These are phyloP conservation scores for Phanerochaete sordida DNA, from an alignment of 768 basidiomycete species.

Conservation along the genomic window DNA sequence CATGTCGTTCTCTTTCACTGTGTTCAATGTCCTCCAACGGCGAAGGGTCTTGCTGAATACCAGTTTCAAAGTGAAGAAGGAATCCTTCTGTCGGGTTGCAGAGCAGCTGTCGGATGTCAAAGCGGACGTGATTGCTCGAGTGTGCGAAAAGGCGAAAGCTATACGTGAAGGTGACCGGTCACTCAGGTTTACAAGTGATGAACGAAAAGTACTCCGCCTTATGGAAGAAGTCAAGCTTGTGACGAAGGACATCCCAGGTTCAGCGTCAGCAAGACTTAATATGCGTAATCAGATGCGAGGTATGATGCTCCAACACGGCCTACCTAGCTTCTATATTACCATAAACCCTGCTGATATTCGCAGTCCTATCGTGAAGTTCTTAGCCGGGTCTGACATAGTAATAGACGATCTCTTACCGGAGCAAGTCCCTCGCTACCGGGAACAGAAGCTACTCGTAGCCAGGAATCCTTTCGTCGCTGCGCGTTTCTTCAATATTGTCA, in stretches of 20 bases:
- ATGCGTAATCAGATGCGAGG: slow-evolving; percentile 38
- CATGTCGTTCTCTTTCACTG: slow-evolving; percentile 38
- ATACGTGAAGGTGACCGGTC: too few relatives aligned
- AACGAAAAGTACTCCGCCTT: slow-evolving; percentile 24
- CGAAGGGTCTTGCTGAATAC: slow-evolving; percentile 29
- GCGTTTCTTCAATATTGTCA: slow-evolving; percentile 35
- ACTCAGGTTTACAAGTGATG: too few relatives aligned
- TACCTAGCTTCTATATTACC: slow-evolving; percentile 41
- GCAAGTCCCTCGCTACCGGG: slow-evolving; percentile 26
- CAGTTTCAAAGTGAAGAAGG: slow-evolving; percentile 25
- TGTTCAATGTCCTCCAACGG: slow-evolving; percentile 39
- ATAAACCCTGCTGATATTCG: slow-evolving; percentile 43
- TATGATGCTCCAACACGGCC: slow-evolving; percentile 30
- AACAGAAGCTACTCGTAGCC: slow-evolving; percentile 35
- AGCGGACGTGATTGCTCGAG: too few relatives aligned
- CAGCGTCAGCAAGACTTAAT: slow-evolving; percentile 21
- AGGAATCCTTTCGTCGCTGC: slow-evolving; percentile 37
- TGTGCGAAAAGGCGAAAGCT: too few relatives aligned
- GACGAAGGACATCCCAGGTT: slow-evolving; percentile 22
- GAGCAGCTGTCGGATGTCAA: slow-evolving; percentile 22
- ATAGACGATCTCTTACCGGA: slow-evolving; percentile 27
- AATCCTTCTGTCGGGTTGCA: slow-evolving; percentile 26
- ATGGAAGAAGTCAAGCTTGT: slow-evolving; percentile 27
- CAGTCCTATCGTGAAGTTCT: slow-evolving; percentile 38
- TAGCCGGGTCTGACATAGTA: slow-evolving; percentile 34